Conservation (phyloP, 2,329 filamentous ascomycete species). For the Colletotrichum musicola region DNA sequence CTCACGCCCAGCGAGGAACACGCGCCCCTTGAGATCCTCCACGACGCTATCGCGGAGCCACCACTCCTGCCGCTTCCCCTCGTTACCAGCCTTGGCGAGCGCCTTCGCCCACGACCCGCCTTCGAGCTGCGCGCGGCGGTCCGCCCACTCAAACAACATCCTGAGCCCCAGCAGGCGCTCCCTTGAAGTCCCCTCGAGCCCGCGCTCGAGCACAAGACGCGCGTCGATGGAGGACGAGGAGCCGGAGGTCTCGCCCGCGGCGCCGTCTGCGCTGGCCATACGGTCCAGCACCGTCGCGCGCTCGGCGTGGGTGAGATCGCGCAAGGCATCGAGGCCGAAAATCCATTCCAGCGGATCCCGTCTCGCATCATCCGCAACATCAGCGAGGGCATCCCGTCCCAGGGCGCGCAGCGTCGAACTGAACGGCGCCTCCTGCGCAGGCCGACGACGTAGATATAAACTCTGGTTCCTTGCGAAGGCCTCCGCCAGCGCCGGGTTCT, state of each 20-base stretch:
- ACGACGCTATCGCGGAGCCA: constrained; percentile 69
- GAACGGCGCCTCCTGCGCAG: constrained; percentile 77
- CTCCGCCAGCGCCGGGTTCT: constrained; percentile 70
- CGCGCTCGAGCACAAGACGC: constrained; percentile 73
- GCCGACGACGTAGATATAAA: constrained; percentile 79
- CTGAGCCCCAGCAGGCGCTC: constrained; percentile 62
- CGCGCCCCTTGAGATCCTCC: constrained; percentile 66
- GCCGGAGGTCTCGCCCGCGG: constrained; percentile 53
- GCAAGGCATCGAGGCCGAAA: constrained; percentile 71
- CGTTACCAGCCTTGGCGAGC: constrained; percentile 33
- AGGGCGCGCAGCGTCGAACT: constrained; percentile 80
- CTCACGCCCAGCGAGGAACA: constrained; percentile 62
- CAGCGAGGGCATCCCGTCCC: constrained; percentile 56
- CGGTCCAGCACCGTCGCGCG: constrained; percentile 70
- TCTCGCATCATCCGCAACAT: constrained; percentile 46
- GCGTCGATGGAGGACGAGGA: constrained; percentile 73
- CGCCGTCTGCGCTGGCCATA: constrained; percentile 61
- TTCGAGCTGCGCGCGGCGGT: constrained; percentile 55
- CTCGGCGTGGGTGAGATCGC: constrained; percentile 73
- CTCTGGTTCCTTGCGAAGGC: constrained; percentile 79
- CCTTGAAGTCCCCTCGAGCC: constrained; percentile 55
- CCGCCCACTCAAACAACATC: constrained; percentile 69
- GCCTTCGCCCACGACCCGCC: constrained; percentile 40
- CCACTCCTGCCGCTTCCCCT: constrained; percentile 55
- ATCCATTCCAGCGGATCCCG: constrained; percentile 77